These are phyloP conservation scores for Cardamine chenopodiifolia DNA, from an alignment of 345 rosid genomes.

Conservation along the genomic window DNA sequence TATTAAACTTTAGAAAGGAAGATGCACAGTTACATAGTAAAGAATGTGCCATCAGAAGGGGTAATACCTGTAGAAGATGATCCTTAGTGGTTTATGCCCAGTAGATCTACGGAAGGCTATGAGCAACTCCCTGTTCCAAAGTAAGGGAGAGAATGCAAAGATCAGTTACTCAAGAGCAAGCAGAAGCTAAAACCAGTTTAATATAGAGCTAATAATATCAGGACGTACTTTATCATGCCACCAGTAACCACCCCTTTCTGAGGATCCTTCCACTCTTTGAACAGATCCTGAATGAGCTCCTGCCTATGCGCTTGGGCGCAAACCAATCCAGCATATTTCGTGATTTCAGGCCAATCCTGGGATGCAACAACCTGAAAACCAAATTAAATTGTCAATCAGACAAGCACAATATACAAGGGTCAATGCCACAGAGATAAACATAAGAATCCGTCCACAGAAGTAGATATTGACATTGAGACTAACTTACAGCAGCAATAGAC, in stretches of 20 bases:
- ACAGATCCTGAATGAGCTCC: conserved; percentile 96
- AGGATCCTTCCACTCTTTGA: conserved; percentile 95
- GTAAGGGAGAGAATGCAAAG: neutral
- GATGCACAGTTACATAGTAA: neutral
- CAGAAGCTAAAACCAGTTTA: neutral
- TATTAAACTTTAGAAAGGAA: neutral
- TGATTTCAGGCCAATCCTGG: conserved; percentile 99
- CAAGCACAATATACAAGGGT: neutral
- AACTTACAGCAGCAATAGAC: conserved; percentile 95
- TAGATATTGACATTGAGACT: neutral
- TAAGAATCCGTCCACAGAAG: neutral
- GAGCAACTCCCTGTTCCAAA: conserved; percentile 73
- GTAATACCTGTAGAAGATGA: conserved; percentile 85
- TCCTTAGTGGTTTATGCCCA: conserved; percentile 92
- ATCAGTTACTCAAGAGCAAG: conserved; percentile 11
- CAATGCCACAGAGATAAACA: neutral
- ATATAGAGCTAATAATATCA: neutral
- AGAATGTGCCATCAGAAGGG: neutral
- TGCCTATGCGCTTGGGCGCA: conserved; percentile 99
- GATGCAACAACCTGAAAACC: conserved; percentile 90
- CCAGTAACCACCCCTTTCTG: conserved; percentile 86
- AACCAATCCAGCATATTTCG: conserved; percentile 95
- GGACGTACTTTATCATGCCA: conserved; percentile 92
- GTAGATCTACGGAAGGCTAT: conserved; percentile 94
- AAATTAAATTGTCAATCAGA: conserved; percentile 3